A percentile compares a stretch with the other conserved stretches of the same genome.
phyloP scores from a whole-genome alignment of 2,329 filamentous ascomycete genomes.

The Cercospora sp. region DNA sequence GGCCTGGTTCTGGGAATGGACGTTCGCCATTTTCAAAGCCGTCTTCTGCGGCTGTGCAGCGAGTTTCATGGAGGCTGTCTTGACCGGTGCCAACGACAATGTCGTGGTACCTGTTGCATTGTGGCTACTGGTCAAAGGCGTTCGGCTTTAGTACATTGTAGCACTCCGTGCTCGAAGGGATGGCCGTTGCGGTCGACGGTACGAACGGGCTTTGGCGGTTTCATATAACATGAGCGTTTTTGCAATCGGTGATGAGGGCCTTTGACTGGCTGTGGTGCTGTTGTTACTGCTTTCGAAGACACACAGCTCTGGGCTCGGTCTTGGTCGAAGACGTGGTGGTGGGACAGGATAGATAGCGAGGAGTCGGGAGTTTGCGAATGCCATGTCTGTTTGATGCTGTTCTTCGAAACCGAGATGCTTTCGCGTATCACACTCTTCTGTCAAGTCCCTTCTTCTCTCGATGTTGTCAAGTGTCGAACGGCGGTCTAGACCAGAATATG shows the following conservation, averaged over 20 bases:
- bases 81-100: slow-evolving; percentile 98
- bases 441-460: background rate
- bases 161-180: background rate
- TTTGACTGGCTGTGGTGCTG: background rate
- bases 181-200: background rate
- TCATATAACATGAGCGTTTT: background rate
- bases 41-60: slow-evolving; percentile 72
- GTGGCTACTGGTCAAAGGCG: slow-evolving; percentile 85
- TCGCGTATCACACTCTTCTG: background rate
- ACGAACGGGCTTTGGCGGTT: background rate
- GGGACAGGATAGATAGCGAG: slow-evolving; percentile 5
- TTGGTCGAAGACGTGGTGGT: slow-evolving; percentile 1
- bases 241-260: background rate
- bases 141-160: slow-evolving; percentile 52
- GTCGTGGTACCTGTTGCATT: slow-evolving; percentile 91
- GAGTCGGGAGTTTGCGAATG: slow-evolving; percentile 7
- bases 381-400: background rate
- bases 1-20: slow-evolving; percentile 28
- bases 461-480: background rate
- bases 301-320: background rate
- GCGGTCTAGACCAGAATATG: background rate
- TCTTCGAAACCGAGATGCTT: background rate
- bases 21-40: slow-evolving; percentile 56
- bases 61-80: slow-evolving; percentile 88
- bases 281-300: background rate